Percentiles rank a stretch among this genome's conserved stretches.
These are phyloP conservation scores for Monosporascus sp. DNA, from an alignment of 2,329 filamentous ascomycete genomes.

Conservation along the genomic window DNA sequence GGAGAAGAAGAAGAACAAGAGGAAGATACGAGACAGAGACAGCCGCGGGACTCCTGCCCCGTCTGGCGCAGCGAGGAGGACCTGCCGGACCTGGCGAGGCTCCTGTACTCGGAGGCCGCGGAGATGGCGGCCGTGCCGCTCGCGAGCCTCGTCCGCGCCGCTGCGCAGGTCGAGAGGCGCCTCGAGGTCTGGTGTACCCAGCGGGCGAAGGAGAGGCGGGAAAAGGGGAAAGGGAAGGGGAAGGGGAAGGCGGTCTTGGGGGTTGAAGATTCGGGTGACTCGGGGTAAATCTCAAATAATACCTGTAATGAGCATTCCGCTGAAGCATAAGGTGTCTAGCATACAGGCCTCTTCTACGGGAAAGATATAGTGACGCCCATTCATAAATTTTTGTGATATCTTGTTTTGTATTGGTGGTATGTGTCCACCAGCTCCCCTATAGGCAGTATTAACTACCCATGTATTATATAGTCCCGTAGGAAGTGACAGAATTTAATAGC, in stretches of 20 bases:
- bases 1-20: no score
- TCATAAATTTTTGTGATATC: no score
- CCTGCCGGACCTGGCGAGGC: conserved; percentile 34
- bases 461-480: no score
- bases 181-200: conserved; percentile 29
- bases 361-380: no score
- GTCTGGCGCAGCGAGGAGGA: conserved; percentile 34
- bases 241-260: conserved; percentile 13
- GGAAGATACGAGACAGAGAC: conserved; percentile 19
- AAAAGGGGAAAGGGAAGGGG: conserved; percentile 14
- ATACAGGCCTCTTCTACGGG: no score
- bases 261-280: conserved; percentile 5
- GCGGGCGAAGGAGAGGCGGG: conserved; percentile 19
- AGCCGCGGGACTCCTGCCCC: conserved; percentile 25
- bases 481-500: no score
- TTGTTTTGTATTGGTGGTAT: no score
- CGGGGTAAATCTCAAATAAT: not conserved
- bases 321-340: no score
- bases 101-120: conserved; percentile 39
- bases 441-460: no score
- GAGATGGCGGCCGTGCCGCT: conserved; percentile 31
- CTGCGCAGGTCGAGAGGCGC: conserved; percentile 31
- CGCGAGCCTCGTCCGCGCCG: conserved; percentile 29
- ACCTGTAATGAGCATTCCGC: not conserved
- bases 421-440: no score